These are phyloP conservation scores for Citrus hindsii DNA, from an alignment of 345 rosid genomes.

Conservation along the genomic window DNA sequence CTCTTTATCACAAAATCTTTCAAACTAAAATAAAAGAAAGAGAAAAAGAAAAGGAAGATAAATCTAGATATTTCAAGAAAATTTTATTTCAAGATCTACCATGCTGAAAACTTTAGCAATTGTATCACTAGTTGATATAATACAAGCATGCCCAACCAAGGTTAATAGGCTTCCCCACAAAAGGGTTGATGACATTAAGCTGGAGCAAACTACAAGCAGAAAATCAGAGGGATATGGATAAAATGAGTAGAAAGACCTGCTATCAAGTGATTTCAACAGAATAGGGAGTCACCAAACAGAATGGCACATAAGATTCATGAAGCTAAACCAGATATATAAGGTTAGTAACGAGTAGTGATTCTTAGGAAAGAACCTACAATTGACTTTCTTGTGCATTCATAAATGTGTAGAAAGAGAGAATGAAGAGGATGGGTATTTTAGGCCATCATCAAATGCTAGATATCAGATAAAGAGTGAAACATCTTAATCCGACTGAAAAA, in stretches of 20 bases:
- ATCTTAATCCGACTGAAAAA: background rate
- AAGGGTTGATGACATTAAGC: conserved; percentile 4
- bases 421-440: background rate
- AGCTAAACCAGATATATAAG: background rate
- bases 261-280: background rate
- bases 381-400: background rate
- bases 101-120: conserved; percentile 3
- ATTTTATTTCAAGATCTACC: background rate
- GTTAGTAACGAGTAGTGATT: background rate
- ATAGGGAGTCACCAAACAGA: background rate
- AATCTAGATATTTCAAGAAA: background rate
- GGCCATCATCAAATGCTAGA: background rate
- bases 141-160: conserved; percentile 14
- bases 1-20: too few relatives aligned
- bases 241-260: background rate
- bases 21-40: too few relatives aligned
- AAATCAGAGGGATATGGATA: background rate
- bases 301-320: background rate
- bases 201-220: conserved; percentile 3
- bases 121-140: conserved; percentile 10
- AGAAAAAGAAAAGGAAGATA: too few relatives aligned
- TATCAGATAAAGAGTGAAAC: background rate
- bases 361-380: background rate
- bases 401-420: background rate
- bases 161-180: background rate